Evolutionary conservation across 306 rosid genomes (phyloP).

Genomic region (Quercus ilex): DNA sequence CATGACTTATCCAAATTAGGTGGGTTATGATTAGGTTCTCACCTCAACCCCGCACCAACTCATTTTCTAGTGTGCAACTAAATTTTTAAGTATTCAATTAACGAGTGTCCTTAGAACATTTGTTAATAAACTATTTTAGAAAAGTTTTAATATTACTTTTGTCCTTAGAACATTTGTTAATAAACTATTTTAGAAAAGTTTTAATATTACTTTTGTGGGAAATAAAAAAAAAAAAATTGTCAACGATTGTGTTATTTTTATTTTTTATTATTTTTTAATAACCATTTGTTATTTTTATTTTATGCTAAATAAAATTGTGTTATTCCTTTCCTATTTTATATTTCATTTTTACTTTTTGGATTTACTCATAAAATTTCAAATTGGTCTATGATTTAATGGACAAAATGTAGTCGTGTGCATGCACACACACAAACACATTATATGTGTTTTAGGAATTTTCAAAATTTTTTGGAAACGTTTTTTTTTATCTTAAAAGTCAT

Average conservation of each 20-base stretch:
- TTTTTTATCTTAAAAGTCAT: not conserved
- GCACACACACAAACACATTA: not conserved
- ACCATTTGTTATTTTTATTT: not conserved
- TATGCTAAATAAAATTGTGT: not conserved
- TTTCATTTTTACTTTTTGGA: not conserved
- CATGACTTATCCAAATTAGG: too few species aligned
- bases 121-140: fast-evolving
- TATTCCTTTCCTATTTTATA: not conserved
- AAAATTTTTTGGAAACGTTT: not conserved
- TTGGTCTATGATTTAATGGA: not conserved
- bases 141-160: too few species aligned
- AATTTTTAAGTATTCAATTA: not conserved
- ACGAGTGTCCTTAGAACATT: not conserved
- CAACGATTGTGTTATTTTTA: too few species aligned
- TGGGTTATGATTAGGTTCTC: not conserved
- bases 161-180: not conserved
- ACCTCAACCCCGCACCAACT: not conserved
- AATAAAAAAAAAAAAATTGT: not conserved
- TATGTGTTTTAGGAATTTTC: not conserved
- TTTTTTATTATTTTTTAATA: not conserved
- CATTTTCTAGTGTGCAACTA: not conserved
- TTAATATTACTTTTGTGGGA: too few species aligned
- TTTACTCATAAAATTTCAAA: not conserved
- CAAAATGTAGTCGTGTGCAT: not conserved
- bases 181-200: fast-evolving